These are phyloP conservation scores for Schizophyllum commune DNA, from an alignment of 1,284 basidiomycete species.

Conservation along the genomic window DNA sequence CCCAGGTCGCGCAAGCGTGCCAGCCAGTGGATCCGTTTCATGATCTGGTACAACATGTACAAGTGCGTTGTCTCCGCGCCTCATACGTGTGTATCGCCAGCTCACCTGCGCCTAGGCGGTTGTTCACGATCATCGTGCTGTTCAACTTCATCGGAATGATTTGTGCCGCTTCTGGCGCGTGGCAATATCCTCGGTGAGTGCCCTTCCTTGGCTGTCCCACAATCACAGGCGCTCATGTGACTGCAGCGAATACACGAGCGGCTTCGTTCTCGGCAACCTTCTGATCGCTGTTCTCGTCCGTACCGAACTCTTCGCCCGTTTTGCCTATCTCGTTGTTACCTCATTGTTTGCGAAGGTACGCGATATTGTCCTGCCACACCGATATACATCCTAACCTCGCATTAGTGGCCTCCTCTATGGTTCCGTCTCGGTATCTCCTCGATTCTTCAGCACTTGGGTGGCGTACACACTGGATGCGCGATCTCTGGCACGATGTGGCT, in stretches of 20 bases:
- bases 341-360: constrained; percentile 54
- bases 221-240: neutral
- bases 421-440: constrained; percentile 58
- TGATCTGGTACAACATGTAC: constrained; percentile 62
- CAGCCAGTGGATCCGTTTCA: constrained; percentile 41
- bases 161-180: constrained; percentile 41
- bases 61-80: constrained; percentile 28
- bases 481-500: constrained; percentile 57
- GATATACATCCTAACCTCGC: constrained; percentile 4
- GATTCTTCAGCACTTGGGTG: constrained; percentile 57
- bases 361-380: neutral
- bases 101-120: constrained; percentile 36
- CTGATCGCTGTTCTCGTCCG: constrained; percentile 45
- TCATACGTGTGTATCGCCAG: constrained; percentile 2
- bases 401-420: constrained; percentile 56
- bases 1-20: constrained; percentile 14
- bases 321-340: constrained; percentile 50
- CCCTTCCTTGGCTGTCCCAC: neutral
- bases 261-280: constrained; percentile 54
- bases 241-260: constrained; percentile 42
- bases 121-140: constrained; percentile 45
- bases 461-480: constrained; percentile 67
- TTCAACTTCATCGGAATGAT: constrained; percentile 44
- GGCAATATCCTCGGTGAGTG: constrained; percentile 39
- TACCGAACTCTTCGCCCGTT: constrained; percentile 55